A percentile compares a stretch with the other conserved stretches of the same genome.
phyloP scores from a whole-genome alignment of 192 early-diverging fungal genomes.

The Cladochytrium replicatum region DNA sequence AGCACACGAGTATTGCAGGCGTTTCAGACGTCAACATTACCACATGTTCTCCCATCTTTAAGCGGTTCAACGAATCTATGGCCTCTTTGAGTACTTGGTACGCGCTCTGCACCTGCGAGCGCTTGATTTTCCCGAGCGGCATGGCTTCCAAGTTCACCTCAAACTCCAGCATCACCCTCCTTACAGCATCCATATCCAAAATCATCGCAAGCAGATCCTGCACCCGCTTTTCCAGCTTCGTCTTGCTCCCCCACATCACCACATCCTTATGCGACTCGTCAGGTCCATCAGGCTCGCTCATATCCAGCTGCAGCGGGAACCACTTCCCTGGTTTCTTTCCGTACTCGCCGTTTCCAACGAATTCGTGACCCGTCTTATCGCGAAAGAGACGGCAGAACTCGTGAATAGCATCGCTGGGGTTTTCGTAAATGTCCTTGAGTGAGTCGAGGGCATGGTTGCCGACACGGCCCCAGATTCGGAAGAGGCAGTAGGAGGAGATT shows the following conservation, averaged over 20 bases:
- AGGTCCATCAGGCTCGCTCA: background rate
- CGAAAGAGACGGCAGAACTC: background rate
- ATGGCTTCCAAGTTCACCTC: conserved; percentile 14
- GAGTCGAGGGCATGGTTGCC: conserved; percentile 7
- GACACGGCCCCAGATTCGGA: conserved; percentile 15
- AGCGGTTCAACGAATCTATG: background rate
- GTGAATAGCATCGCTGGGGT: background rate
- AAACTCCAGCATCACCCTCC: conserved; percentile 3
- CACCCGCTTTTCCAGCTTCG: background rate
- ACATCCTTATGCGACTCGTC: background rate
- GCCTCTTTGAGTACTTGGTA: conserved; percentile 6
- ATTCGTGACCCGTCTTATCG: background rate
- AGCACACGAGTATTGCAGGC: conserved; percentile 11
- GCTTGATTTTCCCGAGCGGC: conserved; percentile 15
- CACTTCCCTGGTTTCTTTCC: conserved; percentile 5
- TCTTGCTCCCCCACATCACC: background rate
- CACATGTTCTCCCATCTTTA: background rate
- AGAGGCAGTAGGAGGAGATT: background rate
- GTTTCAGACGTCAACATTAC: conserved; percentile 6
- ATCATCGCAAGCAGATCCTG: conserved; percentile 12
- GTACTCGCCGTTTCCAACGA: background rate
- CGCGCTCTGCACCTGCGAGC: conserved; percentile 4
- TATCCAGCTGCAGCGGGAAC: conserved; percentile 9
- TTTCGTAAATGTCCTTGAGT: conserved; percentile 2
- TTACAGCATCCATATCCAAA: conserved; percentile 17